Conservation (phyloP, 306 rosid species). For the Begonia fuchsioides region DNA sequence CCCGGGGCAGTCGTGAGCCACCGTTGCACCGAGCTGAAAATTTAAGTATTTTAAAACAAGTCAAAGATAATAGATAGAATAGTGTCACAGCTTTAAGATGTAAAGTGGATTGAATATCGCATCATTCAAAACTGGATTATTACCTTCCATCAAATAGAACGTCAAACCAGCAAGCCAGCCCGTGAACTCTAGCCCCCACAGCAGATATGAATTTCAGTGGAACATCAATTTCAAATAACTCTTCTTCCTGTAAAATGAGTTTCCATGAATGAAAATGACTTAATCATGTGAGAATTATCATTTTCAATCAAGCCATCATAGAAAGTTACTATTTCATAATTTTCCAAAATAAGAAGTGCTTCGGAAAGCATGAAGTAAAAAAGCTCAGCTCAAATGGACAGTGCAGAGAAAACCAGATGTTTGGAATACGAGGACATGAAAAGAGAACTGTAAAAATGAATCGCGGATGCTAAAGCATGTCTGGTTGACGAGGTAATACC, state of each 20-base stretch:
- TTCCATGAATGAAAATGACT: constrained; percentile 1
- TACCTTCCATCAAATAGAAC: constrained; percentile 91
- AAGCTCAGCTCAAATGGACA: too few species aligned
- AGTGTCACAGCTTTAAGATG: constrained; percentile 1
- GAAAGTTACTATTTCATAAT: too few species aligned
- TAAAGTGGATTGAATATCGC: neutral
- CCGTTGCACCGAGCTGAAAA: constrained; percentile 72
- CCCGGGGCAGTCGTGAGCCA: constrained; percentile 98
- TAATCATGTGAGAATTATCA: neutral
- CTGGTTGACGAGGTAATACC: constrained; percentile 19
- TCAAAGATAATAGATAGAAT: constrained; percentile 1
- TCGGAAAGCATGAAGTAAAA: too few species aligned
- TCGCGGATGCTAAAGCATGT: neutral
- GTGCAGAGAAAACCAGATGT: too few species aligned
- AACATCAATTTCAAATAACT: constrained; percentile 71
- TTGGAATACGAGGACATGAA: neutral
- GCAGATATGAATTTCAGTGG: constrained; percentile 68
- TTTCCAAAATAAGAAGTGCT: too few species aligned
- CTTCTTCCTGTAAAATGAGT: constrained; percentile 52
- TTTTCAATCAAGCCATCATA: neutral
- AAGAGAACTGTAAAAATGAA: neutral
- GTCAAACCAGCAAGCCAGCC: constrained; percentile 97
- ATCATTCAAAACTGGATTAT: constrained; percentile 4
- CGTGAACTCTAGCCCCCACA: constrained; percentile 88
- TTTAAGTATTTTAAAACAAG: constrained; percentile 4